Evolutionary conservation across 768 basidiomycete species (phyloP).

Genomic region (Austroboletus eburneus): DNA sequence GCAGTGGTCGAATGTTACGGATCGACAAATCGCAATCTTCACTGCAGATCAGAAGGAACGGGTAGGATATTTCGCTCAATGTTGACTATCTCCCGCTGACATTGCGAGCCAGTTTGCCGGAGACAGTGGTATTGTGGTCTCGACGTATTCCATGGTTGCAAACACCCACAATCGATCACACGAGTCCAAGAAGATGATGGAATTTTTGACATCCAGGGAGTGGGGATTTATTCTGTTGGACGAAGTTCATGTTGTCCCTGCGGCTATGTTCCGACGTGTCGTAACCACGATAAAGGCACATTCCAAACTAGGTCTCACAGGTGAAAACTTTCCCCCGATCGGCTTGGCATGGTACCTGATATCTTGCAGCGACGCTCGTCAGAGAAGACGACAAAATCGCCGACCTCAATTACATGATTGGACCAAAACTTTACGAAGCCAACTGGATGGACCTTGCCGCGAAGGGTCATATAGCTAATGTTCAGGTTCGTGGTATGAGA

Average conservation of each 20-base stretch:
- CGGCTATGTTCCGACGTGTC: slow-evolving; percentile 96
- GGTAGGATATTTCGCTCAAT: slow-evolving; percentile 38
- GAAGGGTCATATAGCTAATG: slow-evolving; percentile 98
- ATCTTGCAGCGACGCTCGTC: slow-evolving; percentile 80
- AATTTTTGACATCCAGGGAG: slow-evolving; percentile 95
- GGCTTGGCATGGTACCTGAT: slow-evolving; percentile 3
- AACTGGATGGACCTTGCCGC: slow-evolving; percentile 99
- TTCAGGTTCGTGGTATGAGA: slow-evolving; percentile 65
- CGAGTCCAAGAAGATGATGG: slow-evolving; percentile 99
- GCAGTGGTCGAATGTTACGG: slow-evolving; percentile 97
- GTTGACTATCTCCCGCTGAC: slow-evolving; percentile 3
- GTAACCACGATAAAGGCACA: slow-evolving; percentile 99
- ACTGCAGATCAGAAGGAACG: slow-evolving; percentile 98
- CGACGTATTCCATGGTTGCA: slow-evolving; percentile 99
- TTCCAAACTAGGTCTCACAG: slow-evolving; percentile 95
- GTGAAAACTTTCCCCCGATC: slow-evolving; percentile 38
- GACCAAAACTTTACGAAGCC: slow-evolving; percentile 98
- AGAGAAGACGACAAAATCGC: slow-evolving; percentile 99
- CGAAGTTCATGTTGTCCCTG: slow-evolving; percentile 98
- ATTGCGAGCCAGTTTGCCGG: slow-evolving; percentile 71
- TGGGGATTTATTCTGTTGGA: slow-evolving; percentile 99
- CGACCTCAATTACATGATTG: slow-evolving; percentile 98
- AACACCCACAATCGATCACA: slow-evolving; percentile 99
- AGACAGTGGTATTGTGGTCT: slow-evolving; percentile 96
- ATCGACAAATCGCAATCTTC: slow-evolving; percentile 94